phyloP scores from a whole-genome alignment of 768 basidiomycete genomes.

The Daedaleopsis nitida region DNA sequence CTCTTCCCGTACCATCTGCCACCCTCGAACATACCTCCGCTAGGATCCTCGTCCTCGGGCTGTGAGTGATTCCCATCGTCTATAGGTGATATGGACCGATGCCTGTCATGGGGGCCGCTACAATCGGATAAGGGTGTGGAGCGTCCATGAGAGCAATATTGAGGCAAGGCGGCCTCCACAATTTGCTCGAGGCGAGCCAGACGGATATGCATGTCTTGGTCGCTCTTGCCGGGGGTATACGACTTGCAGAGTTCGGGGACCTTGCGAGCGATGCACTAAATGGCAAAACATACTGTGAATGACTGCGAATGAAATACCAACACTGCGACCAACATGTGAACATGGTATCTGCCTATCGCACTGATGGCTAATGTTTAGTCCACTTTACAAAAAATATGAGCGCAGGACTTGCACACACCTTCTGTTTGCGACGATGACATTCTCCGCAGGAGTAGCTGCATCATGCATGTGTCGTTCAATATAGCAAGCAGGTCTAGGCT shows the following conservation, averaged over 20 bases:
- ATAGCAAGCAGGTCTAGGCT: not conserved
- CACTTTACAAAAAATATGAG: not conserved
- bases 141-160: constrained; percentile 55
- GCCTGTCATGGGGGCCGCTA: constrained; percentile 29
- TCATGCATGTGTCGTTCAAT: constrained; percentile 28
- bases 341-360: constrained; percentile 87
- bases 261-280: constrained; percentile 79
- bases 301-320: not conserved
- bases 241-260: constrained; percentile 87
- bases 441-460: constrained; percentile 82
- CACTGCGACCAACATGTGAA: constrained; percentile 60
- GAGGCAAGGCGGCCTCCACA: constrained; percentile 77
- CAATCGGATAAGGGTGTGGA: constrained; percentile 26
- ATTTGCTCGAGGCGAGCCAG: constrained; percentile 80
- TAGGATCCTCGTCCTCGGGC: constrained; percentile 75
- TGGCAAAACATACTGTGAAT: constrained; percentile 14
- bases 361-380: constrained; percentile 40
- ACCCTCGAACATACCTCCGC: constrained; percentile 76
- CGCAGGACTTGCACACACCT: constrained; percentile 44
- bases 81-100: constrained; percentile 50
- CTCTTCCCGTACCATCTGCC: constrained; percentile 87
- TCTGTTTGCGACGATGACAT: constrained; percentile 88
- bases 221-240: constrained; percentile 84
- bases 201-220: constrained; percentile 77
- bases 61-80: constrained; percentile 76